Conservation (phyloP, 2,329 filamentous ascomycete genomes). For the Tolypocladium paradoxum region DNA sequence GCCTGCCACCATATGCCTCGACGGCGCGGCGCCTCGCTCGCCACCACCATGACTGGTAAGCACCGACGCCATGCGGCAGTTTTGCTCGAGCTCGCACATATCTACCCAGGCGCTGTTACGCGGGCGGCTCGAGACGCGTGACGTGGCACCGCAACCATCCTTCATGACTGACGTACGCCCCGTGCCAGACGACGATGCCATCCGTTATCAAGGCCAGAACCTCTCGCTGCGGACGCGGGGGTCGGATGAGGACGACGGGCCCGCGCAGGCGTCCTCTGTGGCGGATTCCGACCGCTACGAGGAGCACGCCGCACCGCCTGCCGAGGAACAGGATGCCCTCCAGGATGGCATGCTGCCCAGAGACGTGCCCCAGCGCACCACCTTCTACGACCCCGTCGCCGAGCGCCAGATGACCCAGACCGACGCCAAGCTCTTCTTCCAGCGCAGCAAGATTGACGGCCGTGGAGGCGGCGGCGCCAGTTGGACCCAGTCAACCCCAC, state of each 20-base stretch:
- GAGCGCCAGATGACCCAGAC: slow-evolving; percentile 92
- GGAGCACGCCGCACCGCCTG: slow-evolving; percentile 10
- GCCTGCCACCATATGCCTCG: background rate
- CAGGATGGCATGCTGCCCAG: slow-evolving; percentile 49
- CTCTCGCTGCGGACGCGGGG: slow-evolving; percentile 14
- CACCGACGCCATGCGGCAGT: background rate
- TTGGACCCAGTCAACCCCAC: slow-evolving; percentile 32
- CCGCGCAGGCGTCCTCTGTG: slow-evolving; percentile 11
- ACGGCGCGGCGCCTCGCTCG: background rate
- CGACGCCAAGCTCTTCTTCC: slow-evolving; percentile 93
- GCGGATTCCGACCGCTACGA: slow-evolving; percentile 11
- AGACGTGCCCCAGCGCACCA: slow-evolving; percentile 59
- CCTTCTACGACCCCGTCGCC: slow-evolving; percentile 85
- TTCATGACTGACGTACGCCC: background rate
- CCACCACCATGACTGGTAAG: background rate
- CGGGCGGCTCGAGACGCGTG: background rate
- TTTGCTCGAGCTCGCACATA: background rate
- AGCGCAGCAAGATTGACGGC: slow-evolving; percentile 64
- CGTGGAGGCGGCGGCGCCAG: slow-evolving; percentile 22
- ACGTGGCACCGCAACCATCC: background rate
- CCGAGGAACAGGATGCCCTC: slow-evolving; percentile 19
- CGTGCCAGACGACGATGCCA: background rate
- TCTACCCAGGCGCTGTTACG: background rate
- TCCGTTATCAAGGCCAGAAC: background rate
- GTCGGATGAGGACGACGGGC: slow-evolving; percentile 19